These are phyloP conservation scores for Peniophora sp. DNA, from an alignment of 1,284 basidiomycete species.

Conservation along the genomic window DNA sequence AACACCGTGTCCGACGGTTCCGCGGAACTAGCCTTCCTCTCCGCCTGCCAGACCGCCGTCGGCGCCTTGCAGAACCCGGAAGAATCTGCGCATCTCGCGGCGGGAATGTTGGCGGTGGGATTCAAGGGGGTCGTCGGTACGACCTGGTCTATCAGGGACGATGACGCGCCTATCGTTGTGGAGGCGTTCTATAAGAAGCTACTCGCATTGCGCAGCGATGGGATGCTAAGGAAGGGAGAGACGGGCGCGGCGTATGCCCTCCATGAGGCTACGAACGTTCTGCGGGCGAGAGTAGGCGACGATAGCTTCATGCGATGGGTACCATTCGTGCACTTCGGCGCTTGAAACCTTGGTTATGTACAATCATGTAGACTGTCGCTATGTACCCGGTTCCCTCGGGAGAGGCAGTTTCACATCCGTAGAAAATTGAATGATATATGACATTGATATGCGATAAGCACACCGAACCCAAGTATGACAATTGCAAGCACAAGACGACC, in stretches of 20 bases:
- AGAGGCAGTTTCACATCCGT: too few species aligned
- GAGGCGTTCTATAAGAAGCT: constrained; percentile 6
- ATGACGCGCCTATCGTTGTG: constrained; percentile 7
- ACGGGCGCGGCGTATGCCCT: constrained; percentile 1
- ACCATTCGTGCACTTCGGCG: background rate
- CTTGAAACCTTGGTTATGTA: background rate
- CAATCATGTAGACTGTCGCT: too few species aligned
- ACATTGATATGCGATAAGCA: too few species aligned
- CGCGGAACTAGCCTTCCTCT: constrained; percentile 13
- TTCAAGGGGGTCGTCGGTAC: constrained; percentile 12
- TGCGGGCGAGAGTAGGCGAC: background rate
- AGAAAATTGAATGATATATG: too few species aligned
- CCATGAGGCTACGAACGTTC: background rate
- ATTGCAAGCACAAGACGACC: too few species aligned
- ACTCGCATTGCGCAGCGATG: background rate
- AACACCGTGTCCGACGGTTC: background rate
- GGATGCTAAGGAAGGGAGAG: background rate
- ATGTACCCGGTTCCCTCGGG: too few species aligned
- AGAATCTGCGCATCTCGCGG: constrained; percentile 11
- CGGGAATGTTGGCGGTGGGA: constrained; percentile 11
- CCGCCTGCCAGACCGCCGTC: constrained; percentile 16
- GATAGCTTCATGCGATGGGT: background rate
- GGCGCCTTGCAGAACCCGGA: constrained; percentile 8
- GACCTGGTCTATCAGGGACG: constrained; percentile 11
- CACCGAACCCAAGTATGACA: too few species aligned